Percentiles rank a stretch among this genome's conserved stretches.
These are phyloP conservation scores for Spergularia bocconei DNA, from an alignment of 148 eudicot species.

Conservation along the genomic window DNA sequence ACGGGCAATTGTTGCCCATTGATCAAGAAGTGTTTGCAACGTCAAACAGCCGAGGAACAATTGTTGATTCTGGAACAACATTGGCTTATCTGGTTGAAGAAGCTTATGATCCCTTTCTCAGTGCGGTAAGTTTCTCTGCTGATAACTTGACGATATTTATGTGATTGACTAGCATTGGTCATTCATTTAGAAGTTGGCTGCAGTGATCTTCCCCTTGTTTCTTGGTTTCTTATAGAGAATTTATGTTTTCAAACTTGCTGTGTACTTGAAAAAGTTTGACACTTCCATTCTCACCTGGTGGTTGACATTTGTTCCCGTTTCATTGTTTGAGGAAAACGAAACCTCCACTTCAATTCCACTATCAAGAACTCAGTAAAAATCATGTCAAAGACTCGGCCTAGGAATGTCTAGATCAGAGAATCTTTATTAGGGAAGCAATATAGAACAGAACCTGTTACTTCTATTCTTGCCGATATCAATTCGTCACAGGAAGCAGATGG, in stretches of 20 bases:
- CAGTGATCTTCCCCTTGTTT: background rate
- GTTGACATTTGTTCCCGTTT: too few species aligned
- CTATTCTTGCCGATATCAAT: background rate
- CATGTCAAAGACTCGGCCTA: background rate
- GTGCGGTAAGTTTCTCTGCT: slow-evolving; percentile 53
- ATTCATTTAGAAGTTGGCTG: background rate
- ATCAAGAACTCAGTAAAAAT: background rate
- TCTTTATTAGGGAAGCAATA: background rate
- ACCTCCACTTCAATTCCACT: background rate
- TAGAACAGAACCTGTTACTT: background rate
- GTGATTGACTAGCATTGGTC: background rate
- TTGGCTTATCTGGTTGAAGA: slow-evolving; percentile 85
- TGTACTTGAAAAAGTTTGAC: too few species aligned
- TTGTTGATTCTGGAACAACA: slow-evolving; percentile 95
- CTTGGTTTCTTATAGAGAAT: background rate
- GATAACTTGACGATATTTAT: background rate
- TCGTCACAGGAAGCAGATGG: background rate
- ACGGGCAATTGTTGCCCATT: slow-evolving; percentile 74
- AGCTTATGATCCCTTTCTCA: slow-evolving; percentile 81
- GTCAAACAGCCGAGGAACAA: slow-evolving; percentile 72
- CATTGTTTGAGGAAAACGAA: too few species aligned
- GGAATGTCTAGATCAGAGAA: background rate
- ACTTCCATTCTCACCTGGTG: too few species aligned
- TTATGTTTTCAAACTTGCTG: too few species aligned
- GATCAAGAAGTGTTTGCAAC: slow-evolving; percentile 70